A percentile compares a stretch with the other conserved stretches of the same genome.
Conservation (phyloP, 768 basidiomycete species). For the Tulasnella sp. region DNA sequence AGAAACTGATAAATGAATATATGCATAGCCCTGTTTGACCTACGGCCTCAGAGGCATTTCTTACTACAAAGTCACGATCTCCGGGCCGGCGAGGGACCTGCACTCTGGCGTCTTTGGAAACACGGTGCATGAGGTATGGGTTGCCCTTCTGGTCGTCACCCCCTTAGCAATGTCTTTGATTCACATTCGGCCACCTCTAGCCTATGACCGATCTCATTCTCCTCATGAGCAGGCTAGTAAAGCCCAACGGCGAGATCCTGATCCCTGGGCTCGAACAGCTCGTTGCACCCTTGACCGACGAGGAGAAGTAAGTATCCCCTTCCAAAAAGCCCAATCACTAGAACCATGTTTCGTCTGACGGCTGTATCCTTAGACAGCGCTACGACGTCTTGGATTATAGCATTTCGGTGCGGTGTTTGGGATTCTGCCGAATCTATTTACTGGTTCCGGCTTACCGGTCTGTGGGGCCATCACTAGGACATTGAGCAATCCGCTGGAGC, state of each 20-base stretch:
- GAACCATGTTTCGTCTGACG: background rate
- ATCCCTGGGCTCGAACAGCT: constrained; percentile 85
- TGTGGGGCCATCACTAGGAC: constrained; percentile 42
- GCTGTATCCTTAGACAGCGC: constrained; percentile 47
- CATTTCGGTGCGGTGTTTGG: constrained; percentile 29
- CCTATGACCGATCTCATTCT: constrained; percentile 91
- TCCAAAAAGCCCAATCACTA: background rate
- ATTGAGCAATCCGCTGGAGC: constrained; percentile 74
- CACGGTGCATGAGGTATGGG: constrained; percentile 57
- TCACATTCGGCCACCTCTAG: constrained; percentile 34
- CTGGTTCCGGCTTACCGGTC: constrained; percentile 39
- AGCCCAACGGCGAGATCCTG: constrained; percentile 71
- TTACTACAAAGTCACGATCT: constrained; percentile 78
- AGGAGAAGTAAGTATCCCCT: constrained; percentile 53
- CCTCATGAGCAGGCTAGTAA: constrained; percentile 82
- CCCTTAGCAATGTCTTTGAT: background rate
- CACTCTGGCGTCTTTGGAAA: constrained; percentile 87
- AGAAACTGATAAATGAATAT: background rate
- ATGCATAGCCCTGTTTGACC: constrained; percentile 56
- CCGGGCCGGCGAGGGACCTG: constrained; percentile 80
- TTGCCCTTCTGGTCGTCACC: background rate
- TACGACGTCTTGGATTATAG: constrained; percentile 72
- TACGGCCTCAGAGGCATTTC: constrained; percentile 85
- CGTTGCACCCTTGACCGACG: constrained; percentile 65
- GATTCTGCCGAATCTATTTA: background rate